Percentiles rank a stretch among this genome's conserved stretches.
Conservation (phyloP, 73 alveolate genomes). For the Paramecium sexaurelia region DNA sequence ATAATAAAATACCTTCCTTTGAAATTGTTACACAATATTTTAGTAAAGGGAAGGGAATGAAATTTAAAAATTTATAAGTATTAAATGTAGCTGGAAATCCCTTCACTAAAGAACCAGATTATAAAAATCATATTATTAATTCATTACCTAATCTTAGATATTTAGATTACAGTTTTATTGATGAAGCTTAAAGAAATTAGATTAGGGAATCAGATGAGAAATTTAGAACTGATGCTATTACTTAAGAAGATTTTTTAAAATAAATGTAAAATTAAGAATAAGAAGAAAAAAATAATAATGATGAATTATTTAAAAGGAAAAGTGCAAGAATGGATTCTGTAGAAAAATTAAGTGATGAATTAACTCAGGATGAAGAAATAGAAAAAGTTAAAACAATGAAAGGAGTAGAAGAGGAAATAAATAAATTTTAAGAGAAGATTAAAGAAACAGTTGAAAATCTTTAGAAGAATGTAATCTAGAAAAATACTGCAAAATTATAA, state of each 20-base stretch:
- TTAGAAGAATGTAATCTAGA: slow-evolving; percentile 1
- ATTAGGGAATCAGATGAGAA: slow-evolving; percentile 75
- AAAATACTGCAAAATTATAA: not conserved
- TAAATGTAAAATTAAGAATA: slow-evolving; percentile 35
- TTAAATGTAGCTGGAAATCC: slow-evolving; percentile 86
- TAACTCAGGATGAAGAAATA: slow-evolving; percentile 37
- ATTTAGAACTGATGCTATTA: slow-evolving; percentile 54
- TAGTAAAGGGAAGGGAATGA: slow-evolving; percentile 53
- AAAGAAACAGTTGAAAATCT: slow-evolving; percentile 52
- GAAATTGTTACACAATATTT: slow-evolving; percentile 71
- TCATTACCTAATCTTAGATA: slow-evolving; percentile 77
- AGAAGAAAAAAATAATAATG: slow-evolving; percentile 14
- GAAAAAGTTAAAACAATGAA: slow-evolving; percentile 54
- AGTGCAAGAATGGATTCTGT: slow-evolving; percentile 59
- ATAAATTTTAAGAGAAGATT: slow-evolving; percentile 34
- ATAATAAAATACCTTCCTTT: slow-evolving; percentile 68
- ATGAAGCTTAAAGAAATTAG: slow-evolving; percentile 73
- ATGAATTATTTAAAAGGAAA: not conserved
- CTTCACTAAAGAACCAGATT: slow-evolving; percentile 82
- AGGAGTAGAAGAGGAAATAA: slow-evolving; percentile 51
- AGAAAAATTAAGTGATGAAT: slow-evolving; percentile 46
- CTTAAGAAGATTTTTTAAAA: slow-evolving; percentile 29
- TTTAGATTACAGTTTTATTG: slow-evolving; percentile 83
- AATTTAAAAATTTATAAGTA: slow-evolving; percentile 78
- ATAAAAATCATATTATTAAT: slow-evolving; percentile 77